These are phyloP conservation scores for Waltergamsia citrina DNA, from an alignment of 2,329 filamentous ascomycete genomes.

Conservation along the genomic window DNA sequence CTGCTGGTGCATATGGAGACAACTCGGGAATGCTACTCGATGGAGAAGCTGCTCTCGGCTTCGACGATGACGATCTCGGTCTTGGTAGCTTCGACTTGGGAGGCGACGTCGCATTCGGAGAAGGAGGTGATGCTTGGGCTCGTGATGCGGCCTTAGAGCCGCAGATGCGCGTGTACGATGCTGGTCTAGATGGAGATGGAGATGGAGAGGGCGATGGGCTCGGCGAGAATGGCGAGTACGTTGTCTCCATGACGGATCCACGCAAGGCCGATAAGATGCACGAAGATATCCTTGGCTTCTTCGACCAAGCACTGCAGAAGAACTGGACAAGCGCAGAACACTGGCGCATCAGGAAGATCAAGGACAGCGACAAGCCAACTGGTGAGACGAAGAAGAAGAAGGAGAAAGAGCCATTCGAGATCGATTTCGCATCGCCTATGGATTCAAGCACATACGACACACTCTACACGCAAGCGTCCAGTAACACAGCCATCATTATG, in stretches of 20 bases:
- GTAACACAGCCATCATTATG: slow-evolving; percentile 72
- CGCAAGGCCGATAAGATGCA: slow-evolving; percentile 60
- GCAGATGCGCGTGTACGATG: slow-evolving; percentile 71
- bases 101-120: slow-evolving; percentile 76
- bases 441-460: slow-evolving; percentile 61
- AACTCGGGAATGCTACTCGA: slow-evolving; percentile 78
- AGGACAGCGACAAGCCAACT: slow-evolving; percentile 59
- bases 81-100: slow-evolving; percentile 64
- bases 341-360: slow-evolving; percentile 94
- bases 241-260: slow-evolving; percentile 66
- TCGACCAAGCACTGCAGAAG: slow-evolving; percentile 91
- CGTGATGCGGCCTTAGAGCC: slow-evolving; percentile 79
- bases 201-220: slow-evolving; percentile 25
- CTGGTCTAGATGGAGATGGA: slow-evolving; percentile 39
- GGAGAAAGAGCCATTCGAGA: slow-evolving; percentile 93
- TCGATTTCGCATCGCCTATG: slow-evolving; percentile 76
- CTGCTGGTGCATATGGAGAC: slow-evolving; percentile 45
- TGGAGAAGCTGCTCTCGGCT: slow-evolving; percentile 74
- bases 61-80: slow-evolving; percentile 59
- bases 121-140: slow-evolving; percentile 94
- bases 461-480: slow-evolving; percentile 73
- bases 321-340: slow-evolving; percentile 98
- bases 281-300: slow-evolving; percentile 95
- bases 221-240: slow-evolving; percentile 59
- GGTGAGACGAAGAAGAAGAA: slow-evolving; percentile 61